A percentile compares a stretch with the other conserved stretches of the same genome.
Conservation (phyloP, 2,329 filamentous ascomycete genomes). For the Xylariaceae sp. region DNA sequence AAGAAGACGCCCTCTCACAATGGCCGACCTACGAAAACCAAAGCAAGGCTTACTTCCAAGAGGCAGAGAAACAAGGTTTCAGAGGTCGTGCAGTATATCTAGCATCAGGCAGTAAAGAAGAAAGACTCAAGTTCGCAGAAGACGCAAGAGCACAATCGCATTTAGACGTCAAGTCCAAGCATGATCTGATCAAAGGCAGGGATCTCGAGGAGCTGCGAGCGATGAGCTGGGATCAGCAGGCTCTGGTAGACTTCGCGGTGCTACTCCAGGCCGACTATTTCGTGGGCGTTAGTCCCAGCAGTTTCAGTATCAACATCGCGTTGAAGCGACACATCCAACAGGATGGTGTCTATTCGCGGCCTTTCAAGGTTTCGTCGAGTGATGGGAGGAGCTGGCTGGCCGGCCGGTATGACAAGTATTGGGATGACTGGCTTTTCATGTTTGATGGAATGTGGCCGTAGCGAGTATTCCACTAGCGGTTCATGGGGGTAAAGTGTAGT, state of each 20-base stretch:
- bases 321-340: conserved; percentile 40
- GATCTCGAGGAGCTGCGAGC: conserved; percentile 29
- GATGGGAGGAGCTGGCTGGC: conserved; percentile 40
- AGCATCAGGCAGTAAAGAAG: conserved; percentile 41
- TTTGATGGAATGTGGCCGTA: conserved; percentile 41
- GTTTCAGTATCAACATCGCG: conserved; percentile 45
- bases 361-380: conserved; percentile 37
- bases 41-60: conserved; percentile 34
- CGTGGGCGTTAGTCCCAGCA: conserved; percentile 43
- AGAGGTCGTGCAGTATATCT: conserved; percentile 36
- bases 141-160: conserved; percentile 26
- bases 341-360: conserved; percentile 36
- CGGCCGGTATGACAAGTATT: conserved; percentile 40
- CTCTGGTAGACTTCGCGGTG: conserved; percentile 39
- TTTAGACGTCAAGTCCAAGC: conserved; percentile 36
- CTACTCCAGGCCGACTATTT: conserved; percentile 37
- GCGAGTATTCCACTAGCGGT: background rate
- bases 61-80: conserved; percentile 29
- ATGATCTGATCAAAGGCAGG: conserved; percentile 29
- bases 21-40: conserved; percentile 43
- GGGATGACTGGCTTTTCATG: conserved; percentile 48
- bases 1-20: conserved; percentile 39
- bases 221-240: conserved; percentile 42
- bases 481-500: background rate
- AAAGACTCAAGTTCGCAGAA: conserved; percentile 33